Evolutionary conservation across 2,329 filamentous ascomycete genomes (phyloP).

Genomic region (Cytospora schulzeri): DNA sequence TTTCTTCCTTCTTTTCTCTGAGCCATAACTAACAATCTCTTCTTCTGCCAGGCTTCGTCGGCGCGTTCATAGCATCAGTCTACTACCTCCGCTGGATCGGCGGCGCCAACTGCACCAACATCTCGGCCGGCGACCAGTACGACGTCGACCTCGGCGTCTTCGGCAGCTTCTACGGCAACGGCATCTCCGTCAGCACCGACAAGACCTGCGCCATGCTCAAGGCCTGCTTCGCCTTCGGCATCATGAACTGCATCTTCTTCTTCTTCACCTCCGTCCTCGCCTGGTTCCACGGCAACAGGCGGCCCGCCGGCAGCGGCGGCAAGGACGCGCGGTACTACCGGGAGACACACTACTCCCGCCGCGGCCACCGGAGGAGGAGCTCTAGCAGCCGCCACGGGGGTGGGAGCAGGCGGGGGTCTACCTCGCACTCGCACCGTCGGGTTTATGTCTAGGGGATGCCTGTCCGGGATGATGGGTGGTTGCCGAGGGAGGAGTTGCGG

Average conservation of each 20-base stretch:
- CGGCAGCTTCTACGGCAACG: slow-evolving; percentile 54
- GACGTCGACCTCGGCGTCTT: slow-evolving; percentile 64
- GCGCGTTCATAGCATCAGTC: slow-evolving; percentile 64
- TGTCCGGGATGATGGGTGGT: neutral
- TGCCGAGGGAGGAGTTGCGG: neutral
- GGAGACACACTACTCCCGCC: slow-evolving; percentile 53
- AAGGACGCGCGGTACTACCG: slow-evolving; percentile 36
- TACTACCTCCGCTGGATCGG: slow-evolving; percentile 62
- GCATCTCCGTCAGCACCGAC: slow-evolving; percentile 58
- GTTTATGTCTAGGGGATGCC: slow-evolving; percentile 48
- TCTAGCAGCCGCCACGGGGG: slow-evolving; percentile 42
- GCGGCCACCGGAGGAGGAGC: slow-evolving; percentile 46
- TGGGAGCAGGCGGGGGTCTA: slow-evolving; percentile 42
- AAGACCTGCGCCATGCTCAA: slow-evolving; percentile 93
- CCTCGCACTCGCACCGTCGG: slow-evolving; percentile 53
- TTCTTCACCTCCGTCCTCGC: slow-evolving; percentile 75
- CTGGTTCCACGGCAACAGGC: slow-evolving; percentile 53
- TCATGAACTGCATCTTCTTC: slow-evolving; percentile 85
- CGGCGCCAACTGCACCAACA: slow-evolving; percentile 66
- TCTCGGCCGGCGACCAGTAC: slow-evolving; percentile 52
- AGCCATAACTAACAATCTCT: neutral
- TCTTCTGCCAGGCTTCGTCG: slow-evolving; percentile 50
- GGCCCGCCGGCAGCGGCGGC: slow-evolving; percentile 33
- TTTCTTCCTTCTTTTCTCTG: neutral
- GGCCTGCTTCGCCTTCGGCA: slow-evolving; percentile 83